These are phyloP conservation scores for Aspergillus unguis DNA, from an alignment of 2,329 filamentous ascomycete genomes.

Conservation along the genomic window DNA sequence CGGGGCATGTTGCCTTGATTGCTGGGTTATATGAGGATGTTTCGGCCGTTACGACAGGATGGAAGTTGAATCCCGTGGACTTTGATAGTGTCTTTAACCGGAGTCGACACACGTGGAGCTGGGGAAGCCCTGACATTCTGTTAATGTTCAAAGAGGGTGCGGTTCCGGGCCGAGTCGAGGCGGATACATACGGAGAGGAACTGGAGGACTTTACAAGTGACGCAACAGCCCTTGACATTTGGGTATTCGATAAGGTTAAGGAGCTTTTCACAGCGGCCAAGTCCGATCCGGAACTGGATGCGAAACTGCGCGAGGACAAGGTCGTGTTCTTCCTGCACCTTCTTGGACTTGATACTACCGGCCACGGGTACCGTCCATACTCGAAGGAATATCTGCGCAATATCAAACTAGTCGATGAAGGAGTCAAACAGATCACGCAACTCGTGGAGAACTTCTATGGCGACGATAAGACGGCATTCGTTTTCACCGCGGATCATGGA, in stretches of 20 bases:
- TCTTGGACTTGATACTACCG: slow-evolving; percentile 85
- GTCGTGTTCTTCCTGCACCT: slow-evolving; percentile 93
- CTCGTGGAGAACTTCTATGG: slow-evolving; percentile 82
- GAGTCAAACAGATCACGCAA: slow-evolving; percentile 77
- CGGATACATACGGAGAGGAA: slow-evolving; percentile 78
- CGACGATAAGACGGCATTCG: slow-evolving; percentile 81
- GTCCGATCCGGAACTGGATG: slow-evolving; percentile 70
- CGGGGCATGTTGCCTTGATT: slow-evolving; percentile 94
- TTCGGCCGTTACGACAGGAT: slow-evolving; percentile 92
- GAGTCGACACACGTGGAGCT: slow-evolving; percentile 96
- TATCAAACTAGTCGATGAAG: slow-evolving; percentile 88
- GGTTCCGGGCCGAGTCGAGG: slow-evolving; percentile 78
- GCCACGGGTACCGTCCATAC: slow-evolving; percentile 82
- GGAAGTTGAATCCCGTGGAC: slow-evolving; percentile 97
- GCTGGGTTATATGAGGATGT: slow-evolving; percentile 97
- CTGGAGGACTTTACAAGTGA: slow-evolving; percentile 86
- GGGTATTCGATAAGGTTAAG: slow-evolving; percentile 95
- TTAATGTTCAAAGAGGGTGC: slow-evolving; percentile 97
- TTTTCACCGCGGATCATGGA: slow-evolving; percentile 96
- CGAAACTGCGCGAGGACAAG: slow-evolving; percentile 74
- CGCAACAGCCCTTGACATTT: slow-evolving; percentile 76
- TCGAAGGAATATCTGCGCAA: slow-evolving; percentile 94
- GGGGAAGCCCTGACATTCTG: slow-evolving; percentile 96
- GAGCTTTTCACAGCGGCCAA: slow-evolving; percentile 77
- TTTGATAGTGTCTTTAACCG: slow-evolving; percentile 99